Evolutionary conservation across 192 early-diverging fungal species (phyloP).

Genomic region (Cetraspora pellucida): DNA sequence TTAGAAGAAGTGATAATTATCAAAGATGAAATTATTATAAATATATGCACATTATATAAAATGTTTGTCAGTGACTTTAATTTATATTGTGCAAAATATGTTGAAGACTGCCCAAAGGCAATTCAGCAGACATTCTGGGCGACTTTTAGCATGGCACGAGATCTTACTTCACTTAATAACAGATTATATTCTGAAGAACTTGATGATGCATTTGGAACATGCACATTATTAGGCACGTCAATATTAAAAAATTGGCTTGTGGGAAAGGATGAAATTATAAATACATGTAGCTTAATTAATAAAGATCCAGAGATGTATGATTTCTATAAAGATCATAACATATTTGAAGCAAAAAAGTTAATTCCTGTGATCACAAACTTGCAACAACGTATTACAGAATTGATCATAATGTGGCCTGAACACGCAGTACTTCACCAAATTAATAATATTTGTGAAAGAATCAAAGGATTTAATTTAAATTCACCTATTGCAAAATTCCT

Average conservation of each 20-base stretch:
- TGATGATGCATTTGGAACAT: slow-evolving; percentile 48
- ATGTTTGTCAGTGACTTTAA: slow-evolving; percentile 39
- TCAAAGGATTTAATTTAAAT: slow-evolving; percentile 68
- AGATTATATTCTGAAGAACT: slow-evolving; percentile 52
- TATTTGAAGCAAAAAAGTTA: slow-evolving; percentile 72
- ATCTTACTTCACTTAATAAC: slow-evolving; percentile 47
- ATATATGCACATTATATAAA: slow-evolving; percentile 57
- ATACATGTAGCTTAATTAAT: slow-evolving; percentile 29
- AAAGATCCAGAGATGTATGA: slow-evolving; percentile 62
- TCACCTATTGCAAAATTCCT: slow-evolving; percentile 90
- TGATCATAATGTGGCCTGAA: slow-evolving; percentile 87
- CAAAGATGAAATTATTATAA: slow-evolving; percentile 48
- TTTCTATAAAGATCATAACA: slow-evolving; percentile 86
- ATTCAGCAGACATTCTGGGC: slow-evolving; percentile 36
- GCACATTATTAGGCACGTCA: slow-evolving; percentile 57
- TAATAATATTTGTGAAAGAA: slow-evolving; percentile 57
- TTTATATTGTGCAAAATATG: neutral
- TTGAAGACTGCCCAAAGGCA: neutral
- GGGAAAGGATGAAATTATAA: neutral
- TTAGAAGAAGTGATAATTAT: slow-evolving; percentile 48
- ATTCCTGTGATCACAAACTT: slow-evolving; percentile 63
- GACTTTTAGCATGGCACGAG: slow-evolving; percentile 50
- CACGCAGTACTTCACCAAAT: slow-evolving; percentile 86
- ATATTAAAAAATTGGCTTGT: slow-evolving; percentile 53
- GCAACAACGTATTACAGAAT: slow-evolving; percentile 56